These are phyloP conservation scores for Microdochium trichocladiopsis DNA, from an alignment of 2,329 filamentous ascomycete species.

Conservation along the genomic window DNA sequence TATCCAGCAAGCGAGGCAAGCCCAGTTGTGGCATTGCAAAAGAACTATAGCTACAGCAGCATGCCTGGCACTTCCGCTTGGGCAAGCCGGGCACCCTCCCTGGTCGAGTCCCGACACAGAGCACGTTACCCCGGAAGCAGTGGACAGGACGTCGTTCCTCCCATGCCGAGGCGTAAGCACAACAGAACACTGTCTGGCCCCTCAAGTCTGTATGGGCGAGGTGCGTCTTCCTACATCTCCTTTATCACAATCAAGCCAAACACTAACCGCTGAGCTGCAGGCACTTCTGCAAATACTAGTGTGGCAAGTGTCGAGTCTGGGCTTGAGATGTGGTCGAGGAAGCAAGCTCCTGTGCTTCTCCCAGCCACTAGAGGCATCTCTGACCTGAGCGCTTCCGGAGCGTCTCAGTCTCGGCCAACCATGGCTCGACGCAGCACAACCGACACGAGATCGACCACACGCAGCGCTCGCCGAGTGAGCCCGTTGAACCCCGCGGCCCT, in stretches of 20 bases:
- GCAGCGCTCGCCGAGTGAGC: not conserved
- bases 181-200: not conserved
- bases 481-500: not conserved
- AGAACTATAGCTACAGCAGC: slow-evolving; percentile 35
- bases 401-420: not conserved
- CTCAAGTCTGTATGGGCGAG: not conserved
- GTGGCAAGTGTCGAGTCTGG: not conserved
- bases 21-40: slow-evolving; percentile 30
- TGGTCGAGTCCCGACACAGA: slow-evolving; percentile 11
- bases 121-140: slow-evolving; percentile 13
- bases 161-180: not conserved
- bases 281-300: not conserved
- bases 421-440: not conserved
- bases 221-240: not conserved
- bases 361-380: not conserved
- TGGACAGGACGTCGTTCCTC: slow-evolving; percentile 8
- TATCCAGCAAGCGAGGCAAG: slow-evolving; percentile 34
- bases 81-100: slow-evolving; percentile 9
- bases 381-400: not conserved
- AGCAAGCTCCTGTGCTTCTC: not conserved
- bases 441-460: not conserved
- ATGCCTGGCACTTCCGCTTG: slow-evolving; percentile 19
- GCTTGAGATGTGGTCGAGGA: not conserved
- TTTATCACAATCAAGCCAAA: not conserved
- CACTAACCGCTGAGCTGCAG: not conserved